Base-by-base conservation (phyloP, 768 basidiomycete genomes). In the Tulasnella sp. region DNA sequence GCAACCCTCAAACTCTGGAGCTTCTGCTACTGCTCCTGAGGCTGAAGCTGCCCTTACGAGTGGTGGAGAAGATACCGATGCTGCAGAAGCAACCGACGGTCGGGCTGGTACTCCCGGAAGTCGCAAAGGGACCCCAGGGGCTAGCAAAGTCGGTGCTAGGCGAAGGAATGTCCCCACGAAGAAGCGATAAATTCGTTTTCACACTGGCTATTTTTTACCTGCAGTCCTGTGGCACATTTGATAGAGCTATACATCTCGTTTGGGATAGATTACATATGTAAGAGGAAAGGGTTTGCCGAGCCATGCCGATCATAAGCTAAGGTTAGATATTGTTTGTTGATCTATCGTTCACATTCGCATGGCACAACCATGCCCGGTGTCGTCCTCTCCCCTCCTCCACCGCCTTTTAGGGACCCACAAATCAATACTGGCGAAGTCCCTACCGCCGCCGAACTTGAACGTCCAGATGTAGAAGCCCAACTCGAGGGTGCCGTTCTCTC, bases 41-140 rank as follows among this genome's bases (percentile, higher is more conserved):
- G 29, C 32, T 25, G 49, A 58, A 46, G 42, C 60, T 63, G 41
- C 58, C 60, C 36, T 39, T 63, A 34, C 9, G 23, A 51, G 40
- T 31, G 41, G 42, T 32, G 58, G 39, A 12, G 39, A 41, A 21
- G 50, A 58, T 42, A 39, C 61, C 62, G 40, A 58, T 60, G 46
- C 45, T 55, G 37, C 40, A 62, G 36, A 19, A 21, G 51, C 25
- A n/a, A 46, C 55, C 9, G 42, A 45, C 21, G 49, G 31, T n/a
- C 48, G 48, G 19, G 45, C 31, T 19, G 40, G 55, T 32, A 25
- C 42, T 12, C 31, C 29, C 3, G 15, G 48, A 9, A 40, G 40
- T 21, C 37, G 17, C 48, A 58, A 45, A 15, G 40, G 15, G 7
- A 21, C 56, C 4, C 40, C 34, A 35, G 17, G 40, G 17, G 46